A percentile compares a stretch with the other conserved stretches of the same genome.
phyloP scores from a whole-genome alignment of 2,329 filamentous ascomycete genomes.

The Xylariomycetidae sp. region DNA sequence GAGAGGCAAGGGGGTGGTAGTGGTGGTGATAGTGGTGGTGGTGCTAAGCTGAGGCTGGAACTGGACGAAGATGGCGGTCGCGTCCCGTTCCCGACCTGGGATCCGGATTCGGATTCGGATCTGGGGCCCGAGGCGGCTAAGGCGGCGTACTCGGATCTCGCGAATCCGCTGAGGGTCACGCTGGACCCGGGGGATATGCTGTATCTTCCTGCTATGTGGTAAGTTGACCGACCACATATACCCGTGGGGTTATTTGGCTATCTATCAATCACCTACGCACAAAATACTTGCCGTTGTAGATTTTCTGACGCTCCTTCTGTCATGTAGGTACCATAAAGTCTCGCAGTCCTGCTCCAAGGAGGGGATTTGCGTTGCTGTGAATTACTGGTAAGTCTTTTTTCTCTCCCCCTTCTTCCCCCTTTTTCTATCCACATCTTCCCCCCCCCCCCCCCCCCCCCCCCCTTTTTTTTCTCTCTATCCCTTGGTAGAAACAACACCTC shows the following conservation, averaged over 20 bases:
- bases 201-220: constrained; percentile 79
- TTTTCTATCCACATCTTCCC: not conserved
- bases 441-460: no score
- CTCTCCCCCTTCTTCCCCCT: constrained; percentile 1
- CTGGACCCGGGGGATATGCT: constrained; percentile 73
- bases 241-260: no score
- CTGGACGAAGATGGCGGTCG: constrained; percentile 31
- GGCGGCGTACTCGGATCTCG: constrained; percentile 57
- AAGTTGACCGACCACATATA: constrained; percentile 20
- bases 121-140: constrained; percentile 44
- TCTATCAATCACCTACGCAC: not conserved
- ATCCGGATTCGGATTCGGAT: constrained; percentile 70
- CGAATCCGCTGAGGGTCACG: constrained; percentile 60
- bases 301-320: no score
- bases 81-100: constrained; percentile 70
- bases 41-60: constrained; percentile 14
- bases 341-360: constrained; percentile 64
- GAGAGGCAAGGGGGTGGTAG: constrained; percentile 5
- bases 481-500: no score
- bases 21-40: constrained; percentile 11
- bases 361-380: constrained; percentile 71
- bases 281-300: no score
- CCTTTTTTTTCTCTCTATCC: no score
- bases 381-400: constrained; percentile 62
- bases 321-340: constrained; percentile 72